Base-by-base conservation (phyloP, 768 basidiomycete species). In the Phylloporus rhodoxanthus region DNA sequence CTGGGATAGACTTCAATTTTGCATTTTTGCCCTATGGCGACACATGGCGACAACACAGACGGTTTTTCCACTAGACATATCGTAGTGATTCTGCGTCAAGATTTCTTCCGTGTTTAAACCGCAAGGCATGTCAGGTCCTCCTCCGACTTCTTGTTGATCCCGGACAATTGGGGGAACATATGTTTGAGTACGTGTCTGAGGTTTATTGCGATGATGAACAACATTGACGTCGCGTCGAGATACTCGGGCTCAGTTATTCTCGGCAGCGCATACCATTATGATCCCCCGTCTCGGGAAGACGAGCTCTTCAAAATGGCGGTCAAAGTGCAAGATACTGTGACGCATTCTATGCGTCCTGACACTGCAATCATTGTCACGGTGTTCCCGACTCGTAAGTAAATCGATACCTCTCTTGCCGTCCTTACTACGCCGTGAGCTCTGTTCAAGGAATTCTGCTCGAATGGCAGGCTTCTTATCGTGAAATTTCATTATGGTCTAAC, bases 101-200 rank as follows among this genome's bases (percentile, higher is more conserved):
- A 36, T 69, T 65, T 45, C 45, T 59, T 8, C 65, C 66, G 0
- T 60, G 63, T 41, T 60, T 39, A 11, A 29, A 21, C 25, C 38
- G 58, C 36, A 63, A 61, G 13, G 55, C 62, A 5, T 65, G 69
- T 42, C 54, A 50, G 7, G 50, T 70, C 21, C 63, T 74, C 21
- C 57, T 52, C 9, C 58, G 57, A 7, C 56, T 74, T 10, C 28
- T 70, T 4, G 62, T 60, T 5, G 52, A 58, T 8, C 68, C 70
- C 33, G 63, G 68, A 9, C 55, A 63, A 21, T 52, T 69, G 28
- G 47, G 62, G 5, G 60, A 60, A 19, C 66, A 69, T 28, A 47
- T 71, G 8, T 61, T 63, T 28, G 63, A 67, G 72, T 55, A 36
- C 5, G 50, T 48, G 6, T 23, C 17, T n/a, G 5, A 7, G 5